phyloP scores from a whole-genome alignment of 805 yeast species.

The Lipomyces oligophaga region DNA sequence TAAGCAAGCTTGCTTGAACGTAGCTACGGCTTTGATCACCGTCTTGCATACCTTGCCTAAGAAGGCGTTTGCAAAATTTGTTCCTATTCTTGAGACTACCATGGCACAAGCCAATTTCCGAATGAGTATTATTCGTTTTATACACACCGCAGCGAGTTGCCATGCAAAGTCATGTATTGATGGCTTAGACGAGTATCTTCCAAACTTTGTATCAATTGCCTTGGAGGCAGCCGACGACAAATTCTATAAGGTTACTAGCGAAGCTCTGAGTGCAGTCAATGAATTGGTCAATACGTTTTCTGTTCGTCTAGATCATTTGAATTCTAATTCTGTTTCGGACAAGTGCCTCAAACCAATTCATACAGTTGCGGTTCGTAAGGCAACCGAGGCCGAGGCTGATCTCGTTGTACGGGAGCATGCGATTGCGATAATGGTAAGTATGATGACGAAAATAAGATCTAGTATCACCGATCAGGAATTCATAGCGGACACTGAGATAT shows the following conservation, averaged over 20 bases:
- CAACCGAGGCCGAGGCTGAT: conserved; percentile 38
- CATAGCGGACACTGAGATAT: conserved; percentile 35
- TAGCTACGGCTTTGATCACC: conserved; percentile 22
- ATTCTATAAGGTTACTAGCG: conserved; percentile 38
- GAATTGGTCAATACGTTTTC: conserved; percentile 27
- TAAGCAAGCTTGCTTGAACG: conserved; percentile 21
- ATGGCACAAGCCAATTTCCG: conserved; percentile 16
- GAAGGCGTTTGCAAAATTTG: conserved; percentile 12
- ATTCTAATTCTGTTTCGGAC: background rate
- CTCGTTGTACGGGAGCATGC: conserved; percentile 42
- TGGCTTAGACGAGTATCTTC: conserved; percentile 8
- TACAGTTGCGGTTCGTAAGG: conserved; percentile 38
- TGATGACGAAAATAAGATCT: conserved; percentile 28
- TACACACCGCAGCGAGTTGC: conserved; percentile 6
- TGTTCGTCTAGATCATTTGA: background rate
- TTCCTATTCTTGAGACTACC: conserved; percentile 16
- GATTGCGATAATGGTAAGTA: conserved; percentile 35
- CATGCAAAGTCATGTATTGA: conserved; percentile 11
- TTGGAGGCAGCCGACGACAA: conserved; percentile 37
- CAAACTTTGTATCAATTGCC: conserved; percentile 34
- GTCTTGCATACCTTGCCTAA: conserved; percentile 5
- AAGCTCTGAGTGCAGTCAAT: conserved; percentile 38
- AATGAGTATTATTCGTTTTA: conserved; percentile 8
- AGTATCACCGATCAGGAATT: conserved; percentile 33
- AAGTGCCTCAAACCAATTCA: conserved; percentile 26